These are phyloP conservation scores for Gigaspora rosea DNA, from an alignment of 192 early-diverging fungal species.

Conservation along the genomic window DNA sequence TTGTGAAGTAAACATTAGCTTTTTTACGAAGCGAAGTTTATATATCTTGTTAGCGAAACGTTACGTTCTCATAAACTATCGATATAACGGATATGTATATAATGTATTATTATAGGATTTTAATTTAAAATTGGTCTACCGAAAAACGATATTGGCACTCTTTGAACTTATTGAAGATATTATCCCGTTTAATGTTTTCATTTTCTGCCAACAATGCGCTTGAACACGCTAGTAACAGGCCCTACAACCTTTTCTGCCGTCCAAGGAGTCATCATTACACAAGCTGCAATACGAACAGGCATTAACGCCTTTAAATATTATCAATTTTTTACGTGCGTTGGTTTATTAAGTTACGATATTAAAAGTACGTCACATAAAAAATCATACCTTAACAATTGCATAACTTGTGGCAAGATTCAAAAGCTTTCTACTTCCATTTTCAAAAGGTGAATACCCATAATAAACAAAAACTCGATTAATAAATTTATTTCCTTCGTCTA, in stretches of 20 bases:
- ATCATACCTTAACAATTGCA: constrained; percentile 74
- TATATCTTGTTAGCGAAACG: too few species aligned
- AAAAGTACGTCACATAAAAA: constrained; percentile 2
- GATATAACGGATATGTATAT: too few species aligned
- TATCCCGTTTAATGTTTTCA: too few species aligned
- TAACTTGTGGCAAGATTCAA: constrained; percentile 64
- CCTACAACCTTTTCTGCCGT: constrained; percentile 54
- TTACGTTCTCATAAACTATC: too few species aligned
- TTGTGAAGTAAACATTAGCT: too few species aligned
- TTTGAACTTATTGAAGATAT: too few species aligned
- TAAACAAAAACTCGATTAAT: constrained; percentile 56
- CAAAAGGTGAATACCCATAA: constrained; percentile 51
- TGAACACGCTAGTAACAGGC: constrained; percentile 43
- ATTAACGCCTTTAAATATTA: constrained; percentile 48
- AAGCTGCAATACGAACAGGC: constrained; percentile 65
- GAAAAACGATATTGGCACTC: too few species aligned
- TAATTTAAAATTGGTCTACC: too few species aligned
- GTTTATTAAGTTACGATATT: background rate
- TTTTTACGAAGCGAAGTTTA: too few species aligned
- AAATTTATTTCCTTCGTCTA: constrained; percentile 61
- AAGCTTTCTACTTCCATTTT: constrained; percentile 7
- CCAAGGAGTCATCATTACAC: constrained; percentile 58
- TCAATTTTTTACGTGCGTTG: background rate
- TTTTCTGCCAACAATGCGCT: constrained; percentile 4
- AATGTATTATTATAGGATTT: too few species aligned